These are phyloP conservation scores for Cutaneotrichosporon sp. DNA, from an alignment of 1,284 basidiomycete species.

Conservation along the genomic window DNA sequence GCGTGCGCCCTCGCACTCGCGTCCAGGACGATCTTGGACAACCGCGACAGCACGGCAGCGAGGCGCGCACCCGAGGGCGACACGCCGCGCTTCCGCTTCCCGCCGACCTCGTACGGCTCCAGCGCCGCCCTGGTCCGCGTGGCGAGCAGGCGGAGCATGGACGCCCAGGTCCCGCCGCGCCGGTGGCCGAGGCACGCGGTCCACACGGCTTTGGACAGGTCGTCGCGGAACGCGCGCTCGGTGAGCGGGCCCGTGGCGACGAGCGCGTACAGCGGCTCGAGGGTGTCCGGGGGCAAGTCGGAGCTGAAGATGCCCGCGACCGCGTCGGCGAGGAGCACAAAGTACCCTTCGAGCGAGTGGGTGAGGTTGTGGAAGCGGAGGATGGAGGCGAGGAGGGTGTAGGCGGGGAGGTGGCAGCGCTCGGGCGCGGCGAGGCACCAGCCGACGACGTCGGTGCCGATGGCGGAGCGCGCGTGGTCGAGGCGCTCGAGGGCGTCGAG, in stretches of 20 bases:
- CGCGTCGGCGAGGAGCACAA: conserved; percentile 28
- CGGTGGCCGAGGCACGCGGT: conserved; percentile 22
- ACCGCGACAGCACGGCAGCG: conserved; percentile 17
- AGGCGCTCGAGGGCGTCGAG: conserved; percentile 33
- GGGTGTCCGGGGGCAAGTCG: conserved; percentile 22
- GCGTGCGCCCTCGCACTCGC: conserved; percentile 19
- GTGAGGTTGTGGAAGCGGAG: conserved; percentile 40
- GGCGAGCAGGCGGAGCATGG: conserved; percentile 17
- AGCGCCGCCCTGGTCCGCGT: conserved; percentile 7
- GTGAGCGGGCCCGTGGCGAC: conserved; percentile 30
- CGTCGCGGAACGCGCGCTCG: conserved; percentile 15
- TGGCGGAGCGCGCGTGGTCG: conserved; percentile 33
- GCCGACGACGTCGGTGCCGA: conserved; percentile 31
- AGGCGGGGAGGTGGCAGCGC: conserved; percentile 18
- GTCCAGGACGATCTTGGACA: conserved; percentile 19
- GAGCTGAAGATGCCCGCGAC: conserved; percentile 27
- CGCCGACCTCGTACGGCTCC: not conserved
- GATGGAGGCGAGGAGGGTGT: conserved; percentile 28
- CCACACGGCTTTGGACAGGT: conserved; percentile 17
- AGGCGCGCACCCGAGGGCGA: conserved; percentile 10
- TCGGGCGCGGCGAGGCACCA: conserved; percentile 38
- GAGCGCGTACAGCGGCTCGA: conserved; percentile 32
- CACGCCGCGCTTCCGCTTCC: conserved; percentile 21
- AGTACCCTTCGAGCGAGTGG: conserved; percentile 30
- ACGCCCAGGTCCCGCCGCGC: conserved; percentile 19